Evolutionary conservation across 352 stramenopile species (phyloP), one percentile per base, ranked within the genome.

Genomic region (Detonula confervacea): DNA sequence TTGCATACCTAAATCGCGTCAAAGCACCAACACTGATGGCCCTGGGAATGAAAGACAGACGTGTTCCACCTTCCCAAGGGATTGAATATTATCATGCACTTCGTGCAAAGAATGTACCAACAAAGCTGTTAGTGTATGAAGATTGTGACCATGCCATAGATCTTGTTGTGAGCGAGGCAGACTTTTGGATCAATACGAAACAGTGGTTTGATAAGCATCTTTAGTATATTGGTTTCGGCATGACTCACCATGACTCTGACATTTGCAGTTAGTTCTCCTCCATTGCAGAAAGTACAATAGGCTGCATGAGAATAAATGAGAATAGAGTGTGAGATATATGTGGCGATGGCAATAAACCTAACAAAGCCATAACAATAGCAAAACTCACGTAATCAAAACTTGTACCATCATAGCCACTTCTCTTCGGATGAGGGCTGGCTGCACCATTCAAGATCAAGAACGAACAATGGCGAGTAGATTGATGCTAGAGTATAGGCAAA

Each of bases 11-110:
- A 5, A 90, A 92, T 61, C 81, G 95, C 59, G 94, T 98, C 16
- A 92, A 87, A 46, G 97, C 95, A 25, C 96, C 96, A 8, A 92
- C 96, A 54, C 85, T 98, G 0, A 92, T 98, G 47, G 96, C 94
- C 55, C 83, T 98, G 4, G 96, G 96, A 2, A 92, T 91, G 61
- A 95, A 96, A 67, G 96, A 99, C 70, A 90, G 92, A 24, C 92
- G 96, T 54, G 96, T 98, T 51, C 95, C 95, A 22, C 69, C 57
- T 29, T 66, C 35, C 1, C 57, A 71, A 54, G 54, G 96, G 2
- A 81, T 98, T 22, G 96, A 98, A 80, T 97, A 95, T 60, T 97
- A 95, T 78, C 93, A 97, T 70, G 90, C 93, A 33, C 88, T 99
- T 18, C 68, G 82, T 33, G 87, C 83, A 35, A 83, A 81, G 49